Evolutionary conservation across 202 grass and related monocot genomes (phyloP), one percentile per base, ranked within the genome.

Genomic region (Panicum virgatum): DNA sequence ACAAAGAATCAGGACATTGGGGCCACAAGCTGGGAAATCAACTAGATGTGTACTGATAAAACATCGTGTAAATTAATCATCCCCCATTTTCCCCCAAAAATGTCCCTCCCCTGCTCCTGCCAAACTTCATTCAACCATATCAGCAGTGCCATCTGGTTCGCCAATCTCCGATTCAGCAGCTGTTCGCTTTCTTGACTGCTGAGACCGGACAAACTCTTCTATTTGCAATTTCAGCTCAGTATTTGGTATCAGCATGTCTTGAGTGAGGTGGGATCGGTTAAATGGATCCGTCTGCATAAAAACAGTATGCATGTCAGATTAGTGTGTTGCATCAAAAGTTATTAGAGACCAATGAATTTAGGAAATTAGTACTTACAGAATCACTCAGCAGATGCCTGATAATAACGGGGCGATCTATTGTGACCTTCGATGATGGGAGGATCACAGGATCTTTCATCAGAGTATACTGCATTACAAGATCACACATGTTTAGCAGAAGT

Each of bases 391-490:
- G 80, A 86, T 98, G 96, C 75, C 92, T 91, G 84, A 95, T 87
- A 80, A 98, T 98, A 77, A 98, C 96, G 0, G 85, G 59, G 30
- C 96, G 92, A 40, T 95, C 96, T 68, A 98, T 19, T 58, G 87
- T 82, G 62, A 98, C 80, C 44, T 80, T 92, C 1, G 96, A 98
- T 43, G 89, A 95, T 26, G 96, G 96, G 60, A 98, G 82, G 71
- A 93, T 98, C 37, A 98, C 96, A 84, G 92, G 92, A 91, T 98
- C 96, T 82, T 91, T 90, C 90, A 98, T 95, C 65, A 98, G 83
- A 69, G 90, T 95, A 82, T 83, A 98, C 96, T 98, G 85, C 68
- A 73, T 73, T 48, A 84, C 6, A 47, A 76, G 61, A 73, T 26
- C 15, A 19, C 12, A 71, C 6, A 40, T 84, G 73, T 47, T 39